Conservation (phyloP, 371 early-diverging fungal species). For the Haplosporangium sp. region DNA sequence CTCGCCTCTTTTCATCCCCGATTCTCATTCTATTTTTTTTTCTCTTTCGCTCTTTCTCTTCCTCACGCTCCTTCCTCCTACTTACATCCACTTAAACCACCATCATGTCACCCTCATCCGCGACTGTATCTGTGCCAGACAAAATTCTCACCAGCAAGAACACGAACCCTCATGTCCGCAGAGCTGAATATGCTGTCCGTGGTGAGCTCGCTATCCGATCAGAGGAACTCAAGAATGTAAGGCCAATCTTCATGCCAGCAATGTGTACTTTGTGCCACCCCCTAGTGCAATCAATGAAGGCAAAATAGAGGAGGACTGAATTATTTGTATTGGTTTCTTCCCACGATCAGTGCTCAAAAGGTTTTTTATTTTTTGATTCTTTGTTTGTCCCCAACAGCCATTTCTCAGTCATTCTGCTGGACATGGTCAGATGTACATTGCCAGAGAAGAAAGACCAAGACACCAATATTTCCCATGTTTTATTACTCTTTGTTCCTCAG, state of each 20-base stretch:
- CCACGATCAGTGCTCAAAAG: conserved; percentile 25
- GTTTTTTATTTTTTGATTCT: background rate
- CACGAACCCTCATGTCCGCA: conserved; percentile 79
- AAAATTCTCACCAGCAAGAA: conserved; percentile 75
- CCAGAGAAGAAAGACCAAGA: background rate
- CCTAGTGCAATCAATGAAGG: background rate
- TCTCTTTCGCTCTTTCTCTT: too few relatives aligned
- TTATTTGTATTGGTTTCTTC: conserved; percentile 27
- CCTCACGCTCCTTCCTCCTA: background rate
- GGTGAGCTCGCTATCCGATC: conserved; percentile 96
- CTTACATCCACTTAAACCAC: background rate
- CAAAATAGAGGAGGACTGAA: background rate
- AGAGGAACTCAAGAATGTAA: conserved; percentile 83
- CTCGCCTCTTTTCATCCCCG: too few relatives aligned
- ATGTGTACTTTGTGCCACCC: too few relatives aligned
- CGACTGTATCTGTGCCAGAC: conserved; percentile 2
- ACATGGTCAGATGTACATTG: background rate
- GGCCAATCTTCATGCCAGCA: background rate
- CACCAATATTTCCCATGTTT: background rate
- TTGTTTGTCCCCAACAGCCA: conserved; percentile 11
- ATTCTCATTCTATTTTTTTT: too few relatives aligned
- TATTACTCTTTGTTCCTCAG: too few relatives aligned
- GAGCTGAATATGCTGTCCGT: conserved; percentile 96
- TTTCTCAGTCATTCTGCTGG: conserved; percentile 1
- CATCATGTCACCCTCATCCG: background rate